Evolutionary conservation across 345 rosid genomes (phyloP).

Genomic region (Pistacia integerrima): DNA sequence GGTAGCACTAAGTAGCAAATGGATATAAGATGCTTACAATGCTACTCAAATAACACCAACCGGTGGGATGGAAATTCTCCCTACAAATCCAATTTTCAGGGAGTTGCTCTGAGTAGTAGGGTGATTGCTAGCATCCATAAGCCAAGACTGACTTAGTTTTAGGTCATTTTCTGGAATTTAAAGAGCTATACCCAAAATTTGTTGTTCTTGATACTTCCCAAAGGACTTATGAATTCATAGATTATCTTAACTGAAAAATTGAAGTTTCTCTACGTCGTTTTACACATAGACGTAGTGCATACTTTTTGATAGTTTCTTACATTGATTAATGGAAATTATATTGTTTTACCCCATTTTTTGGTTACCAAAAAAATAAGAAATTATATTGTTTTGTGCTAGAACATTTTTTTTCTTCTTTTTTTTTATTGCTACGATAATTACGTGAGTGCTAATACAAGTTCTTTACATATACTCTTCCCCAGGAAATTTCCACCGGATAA

Average conservation of each 20-base stretch:
- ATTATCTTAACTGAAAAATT: not conserved
- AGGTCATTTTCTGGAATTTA: not conserved
- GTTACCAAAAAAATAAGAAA: not conserved
- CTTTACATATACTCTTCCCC: constrained; percentile 10
- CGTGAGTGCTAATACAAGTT: not conserved
- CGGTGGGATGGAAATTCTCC: too few relatives aligned
- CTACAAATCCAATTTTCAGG: too few relatives aligned
- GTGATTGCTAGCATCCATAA: too few relatives aligned
- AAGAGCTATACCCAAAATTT: not conserved
- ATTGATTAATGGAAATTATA: not conserved
- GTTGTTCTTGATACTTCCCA: not conserved
- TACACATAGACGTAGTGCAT: not conserved
- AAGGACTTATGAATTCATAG: not conserved
- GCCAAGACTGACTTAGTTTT: not conserved
- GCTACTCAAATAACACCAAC: too few relatives aligned
- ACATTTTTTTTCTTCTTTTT: not conserved
- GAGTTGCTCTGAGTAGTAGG: too few relatives aligned
- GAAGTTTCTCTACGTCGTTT: not conserved
- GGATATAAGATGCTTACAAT: too few relatives aligned
- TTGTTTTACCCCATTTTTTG: not conserved
- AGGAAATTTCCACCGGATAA: constrained; percentile 76
- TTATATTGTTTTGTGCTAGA: not conserved
- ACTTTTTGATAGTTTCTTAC: not conserved
- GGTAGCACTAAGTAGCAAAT: too few relatives aligned
- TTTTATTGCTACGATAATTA: constrained; percentile 1